phyloP scores from a whole-genome alignment of 108 stramenopile genomes.

The Nitzschia sp. region DNA sequence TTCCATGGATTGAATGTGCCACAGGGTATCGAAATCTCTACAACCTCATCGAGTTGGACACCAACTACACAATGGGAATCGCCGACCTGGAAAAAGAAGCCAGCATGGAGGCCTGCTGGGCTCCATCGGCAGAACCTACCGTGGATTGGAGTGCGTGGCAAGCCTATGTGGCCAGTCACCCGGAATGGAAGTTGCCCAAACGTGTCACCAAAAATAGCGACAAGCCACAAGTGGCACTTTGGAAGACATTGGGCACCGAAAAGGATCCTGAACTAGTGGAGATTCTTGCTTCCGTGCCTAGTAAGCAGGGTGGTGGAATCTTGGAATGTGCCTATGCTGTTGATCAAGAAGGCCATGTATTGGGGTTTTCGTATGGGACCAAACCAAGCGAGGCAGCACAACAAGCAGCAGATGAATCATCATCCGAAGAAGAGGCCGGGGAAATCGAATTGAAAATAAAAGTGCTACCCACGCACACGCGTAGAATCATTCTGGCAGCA shows the following conservation, averaged over 20 bases:
- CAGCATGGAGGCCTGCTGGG: conserved; percentile 17
- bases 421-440: not conserved
- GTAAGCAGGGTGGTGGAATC: conserved; percentile 39
- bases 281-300: conserved; percentile 33
- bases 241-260: conserved; percentile 33
- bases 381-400: conserved; percentile 25
- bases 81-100: conserved; percentile 38
- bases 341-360: conserved; percentile 70
- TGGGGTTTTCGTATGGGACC: conserved; percentile 70
- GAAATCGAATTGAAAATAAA: conserved; percentile 21
- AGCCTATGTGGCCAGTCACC: conserved; percentile 21
- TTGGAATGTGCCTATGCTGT: conserved; percentile 79
- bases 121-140: conserved; percentile 12
- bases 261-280: conserved; percentile 64
- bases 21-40: conserved; percentile 66
- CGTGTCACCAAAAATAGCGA: not conserved
- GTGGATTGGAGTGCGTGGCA: conserved; percentile 47
- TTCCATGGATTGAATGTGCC: conserved; percentile 76
- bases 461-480: conserved; percentile 15
- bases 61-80: conserved; percentile 53
- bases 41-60: conserved; percentile 57
- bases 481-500: conserved; percentile 16
- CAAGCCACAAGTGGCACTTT: conserved; percentile 11
- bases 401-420: conserved; percentile 1
- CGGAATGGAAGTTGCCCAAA: conserved; percentile 13